Evolutionary conservation across 2,329 filamentous ascomycete species (phyloP).

Genomic region (Pseudogymnoascus sp.): DNA sequence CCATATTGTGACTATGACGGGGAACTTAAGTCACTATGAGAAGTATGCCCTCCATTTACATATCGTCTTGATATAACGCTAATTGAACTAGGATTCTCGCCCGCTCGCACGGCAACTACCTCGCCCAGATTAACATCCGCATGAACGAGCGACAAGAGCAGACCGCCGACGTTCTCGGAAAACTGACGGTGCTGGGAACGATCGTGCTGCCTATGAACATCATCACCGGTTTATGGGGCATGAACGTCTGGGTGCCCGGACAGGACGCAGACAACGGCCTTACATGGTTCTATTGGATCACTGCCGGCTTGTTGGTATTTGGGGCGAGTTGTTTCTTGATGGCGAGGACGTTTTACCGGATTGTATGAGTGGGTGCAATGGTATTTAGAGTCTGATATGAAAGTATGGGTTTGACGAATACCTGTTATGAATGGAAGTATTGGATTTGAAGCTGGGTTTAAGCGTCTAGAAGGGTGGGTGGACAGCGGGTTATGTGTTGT

Average conservation of each 20-base stretch:
- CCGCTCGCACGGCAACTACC: slow-evolving; percentile 89
- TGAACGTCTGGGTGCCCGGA: slow-evolving; percentile 95
- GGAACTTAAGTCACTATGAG: slow-evolving; percentile 91
- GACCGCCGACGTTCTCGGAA: slow-evolving; percentile 89
- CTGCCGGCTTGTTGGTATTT: slow-evolving; percentile 69
- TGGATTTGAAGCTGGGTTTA: background rate
- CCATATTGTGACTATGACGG: slow-evolving; percentile 98
- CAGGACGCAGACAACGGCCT: slow-evolving; percentile 73
- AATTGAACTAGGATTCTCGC: slow-evolving; percentile 62
- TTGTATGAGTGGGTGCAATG: slow-evolving; percentile 21
- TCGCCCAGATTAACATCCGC: slow-evolving; percentile 97
- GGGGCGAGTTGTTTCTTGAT: slow-evolving; percentile 61
- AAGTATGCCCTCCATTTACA: slow-evolving; percentile 52
- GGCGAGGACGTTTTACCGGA: slow-evolving; percentile 28
- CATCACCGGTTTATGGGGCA: slow-evolving; percentile 95
- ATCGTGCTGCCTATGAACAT: slow-evolving; percentile 99
- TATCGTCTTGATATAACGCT: slow-evolving; percentile 15
- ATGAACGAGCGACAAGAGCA: slow-evolving; percentile 98
- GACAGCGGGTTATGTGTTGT: background rate
- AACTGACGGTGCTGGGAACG: slow-evolving; percentile 89
- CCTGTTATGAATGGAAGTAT: background rate
- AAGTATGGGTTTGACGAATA: background rate
- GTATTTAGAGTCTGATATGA: background rate
- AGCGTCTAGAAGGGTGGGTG: background rate
- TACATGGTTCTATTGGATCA: slow-evolving; percentile 68